Percentiles rank a stretch among this genome's conserved stretches.
These are phyloP conservation scores for Penicillium paneum DNA, from an alignment of 2,329 filamentous ascomycete genomes.

Conservation along the genomic window DNA sequence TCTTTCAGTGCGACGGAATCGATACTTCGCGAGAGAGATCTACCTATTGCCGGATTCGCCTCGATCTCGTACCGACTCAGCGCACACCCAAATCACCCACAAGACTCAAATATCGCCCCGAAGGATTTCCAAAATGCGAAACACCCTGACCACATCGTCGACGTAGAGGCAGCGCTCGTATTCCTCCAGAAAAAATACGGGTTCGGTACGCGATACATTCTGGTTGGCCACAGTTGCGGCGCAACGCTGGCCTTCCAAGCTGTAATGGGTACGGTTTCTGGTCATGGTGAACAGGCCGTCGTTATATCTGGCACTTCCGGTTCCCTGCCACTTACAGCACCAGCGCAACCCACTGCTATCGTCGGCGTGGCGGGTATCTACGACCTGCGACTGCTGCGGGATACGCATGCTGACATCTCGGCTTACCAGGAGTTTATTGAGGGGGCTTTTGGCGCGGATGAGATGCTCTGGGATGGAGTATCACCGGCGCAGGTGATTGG, in stretches of 20 bases:
- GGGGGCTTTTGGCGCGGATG: constrained; percentile 43
- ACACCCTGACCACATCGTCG: constrained; percentile 47
- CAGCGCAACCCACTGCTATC: constrained; percentile 36
- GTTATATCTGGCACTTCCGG: constrained; percentile 13
- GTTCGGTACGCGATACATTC: constrained; percentile 41
- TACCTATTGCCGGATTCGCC: constrained; percentile 41
- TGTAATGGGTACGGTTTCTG: constrained; percentile 35
- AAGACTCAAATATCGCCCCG: constrained; percentile 32
- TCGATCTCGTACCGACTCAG: constrained; percentile 49
- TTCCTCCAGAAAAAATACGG: constrained; percentile 42
- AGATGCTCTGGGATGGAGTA: constrained; percentile 37
- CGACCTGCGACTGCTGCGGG: constrained; percentile 38
- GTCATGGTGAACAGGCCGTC: constrained; percentile 11
- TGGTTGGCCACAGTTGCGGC: constrained; percentile 48
- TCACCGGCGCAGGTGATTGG: constrained; percentile 38
- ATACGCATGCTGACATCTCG: constrained; percentile 30
- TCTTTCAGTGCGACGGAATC: constrained; percentile 37
- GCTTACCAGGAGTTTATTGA: constrained; percentile 42
- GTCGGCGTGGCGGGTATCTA: constrained; percentile 47
- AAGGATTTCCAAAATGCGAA: constrained; percentile 35
- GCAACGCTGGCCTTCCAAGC: constrained; percentile 47
- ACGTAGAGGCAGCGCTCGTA: constrained; percentile 40
- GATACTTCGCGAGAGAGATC: constrained; percentile 27
- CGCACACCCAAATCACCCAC: constrained; percentile 40
- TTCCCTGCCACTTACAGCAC: constrained; percentile 10